A percentile compares a stretch with the other conserved stretches of the same genome.
Conservation (phyloP, 495 filamentous ascomycete species). For the Daldinia caldariorum region DNA sequence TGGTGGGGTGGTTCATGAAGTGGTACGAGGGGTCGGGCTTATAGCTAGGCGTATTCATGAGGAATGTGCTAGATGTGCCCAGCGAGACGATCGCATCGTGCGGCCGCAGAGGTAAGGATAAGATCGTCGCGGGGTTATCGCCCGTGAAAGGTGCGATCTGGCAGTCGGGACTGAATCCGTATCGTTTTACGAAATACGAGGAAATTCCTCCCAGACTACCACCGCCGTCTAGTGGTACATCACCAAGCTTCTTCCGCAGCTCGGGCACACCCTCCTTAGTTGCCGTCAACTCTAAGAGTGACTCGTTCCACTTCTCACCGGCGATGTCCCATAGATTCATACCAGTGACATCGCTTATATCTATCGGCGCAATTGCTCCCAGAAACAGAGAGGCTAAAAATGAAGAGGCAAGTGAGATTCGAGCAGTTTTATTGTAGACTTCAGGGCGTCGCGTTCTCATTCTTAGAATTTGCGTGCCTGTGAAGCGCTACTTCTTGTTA, state of each 20-base stretch:
- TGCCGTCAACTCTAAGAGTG: conserved; percentile 78
- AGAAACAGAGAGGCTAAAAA: conserved; percentile 94
- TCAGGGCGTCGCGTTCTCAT: conserved; percentile 82
- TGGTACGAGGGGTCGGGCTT: conserved; percentile 86
- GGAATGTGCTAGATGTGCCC: conserved; percentile 94
- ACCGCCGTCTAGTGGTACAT: conserved; percentile 82
- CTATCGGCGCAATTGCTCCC: conserved; percentile 84
- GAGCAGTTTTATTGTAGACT: conserved; percentile 79
- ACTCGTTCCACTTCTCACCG: conserved; percentile 73
- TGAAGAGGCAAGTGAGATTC: conserved; percentile 93
- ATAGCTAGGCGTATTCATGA: conserved; percentile 94
- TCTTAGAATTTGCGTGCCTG: conserved; percentile 93
- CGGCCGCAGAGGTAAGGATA: conserved; percentile 84
- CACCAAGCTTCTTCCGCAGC: conserved; percentile 80
- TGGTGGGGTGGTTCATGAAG: conserved; percentile 90
- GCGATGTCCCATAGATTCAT: conserved; percentile 97
- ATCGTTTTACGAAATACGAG: conserved; percentile 78
- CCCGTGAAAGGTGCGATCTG: conserved; percentile 87
- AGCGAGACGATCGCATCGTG: conserved; percentile 93
- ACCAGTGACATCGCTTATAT: conserved; percentile 94
- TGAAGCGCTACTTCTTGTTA: conserved; percentile 78
- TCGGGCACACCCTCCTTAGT: conserved; percentile 68
- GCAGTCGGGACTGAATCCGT: conserved; percentile 79
- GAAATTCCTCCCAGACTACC: conserved; percentile 77
- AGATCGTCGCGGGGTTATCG: conserved; percentile 95